Percentiles rank a stretch among this genome's conserved stretches.
phyloP scores from a whole-genome alignment of 129 eudicot genomes.

The Rutidosis leptorrhynchoides region DNA sequence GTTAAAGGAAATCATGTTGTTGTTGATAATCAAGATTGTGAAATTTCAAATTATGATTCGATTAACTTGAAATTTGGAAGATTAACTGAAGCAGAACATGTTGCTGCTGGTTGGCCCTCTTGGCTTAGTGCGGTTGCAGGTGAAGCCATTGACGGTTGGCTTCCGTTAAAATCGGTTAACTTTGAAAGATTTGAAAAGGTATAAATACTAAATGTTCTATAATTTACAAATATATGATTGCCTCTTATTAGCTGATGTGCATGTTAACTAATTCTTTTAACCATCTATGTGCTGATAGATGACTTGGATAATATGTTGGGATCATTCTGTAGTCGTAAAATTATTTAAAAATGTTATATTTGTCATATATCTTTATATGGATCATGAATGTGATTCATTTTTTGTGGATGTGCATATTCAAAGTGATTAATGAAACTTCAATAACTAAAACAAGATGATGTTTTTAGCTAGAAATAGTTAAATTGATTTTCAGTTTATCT shows the following conservation, averaged over 20 bases:
- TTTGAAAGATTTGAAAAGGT: conserved; percentile 78
- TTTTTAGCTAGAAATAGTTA: background rate
- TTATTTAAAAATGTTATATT: background rate
- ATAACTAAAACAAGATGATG: background rate
- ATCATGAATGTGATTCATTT: conserved; percentile 6
- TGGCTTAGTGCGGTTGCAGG: conserved; percentile 79
- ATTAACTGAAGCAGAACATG: conserved; percentile 41
- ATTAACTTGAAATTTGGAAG: conserved; percentile 46
- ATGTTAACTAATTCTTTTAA: background rate
- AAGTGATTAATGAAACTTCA: background rate
- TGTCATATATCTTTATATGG: background rate
- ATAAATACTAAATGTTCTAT: background rate
- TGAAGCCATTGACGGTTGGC: conserved; percentile 77
- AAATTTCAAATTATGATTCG: background rate
- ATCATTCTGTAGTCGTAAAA: background rate
- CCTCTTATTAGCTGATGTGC: background rate
- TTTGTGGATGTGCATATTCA: conserved; percentile 6
- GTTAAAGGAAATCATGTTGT: conserved; percentile 18
- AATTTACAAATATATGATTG: background rate
- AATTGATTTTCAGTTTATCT: background rate
- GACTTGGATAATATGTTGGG: background rate
- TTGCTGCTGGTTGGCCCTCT: conserved; percentile 83
- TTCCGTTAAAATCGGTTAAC: conserved; percentile 52
- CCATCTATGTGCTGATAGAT: background rate
- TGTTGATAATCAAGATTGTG: conserved; percentile 1